phyloP scores from a whole-genome alignment of 2,329 filamentous ascomycete species.

The Aspergillus sp. region DNA sequence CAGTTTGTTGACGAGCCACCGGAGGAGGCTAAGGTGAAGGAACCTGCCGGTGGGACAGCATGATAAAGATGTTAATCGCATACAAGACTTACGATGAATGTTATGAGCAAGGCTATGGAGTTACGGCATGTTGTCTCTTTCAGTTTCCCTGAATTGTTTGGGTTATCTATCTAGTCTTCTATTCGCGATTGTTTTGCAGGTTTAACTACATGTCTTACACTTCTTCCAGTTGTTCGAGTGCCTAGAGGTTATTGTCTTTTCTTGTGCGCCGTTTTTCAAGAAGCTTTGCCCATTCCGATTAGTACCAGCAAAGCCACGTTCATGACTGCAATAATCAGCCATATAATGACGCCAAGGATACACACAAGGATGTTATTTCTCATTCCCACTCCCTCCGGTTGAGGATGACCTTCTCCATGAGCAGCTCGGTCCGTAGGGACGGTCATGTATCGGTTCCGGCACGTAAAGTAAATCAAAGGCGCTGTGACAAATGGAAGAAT shows the following conservation, averaged over 20 bases:
- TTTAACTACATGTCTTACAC: background rate
- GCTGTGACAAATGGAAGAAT: slow-evolving; percentile 77
- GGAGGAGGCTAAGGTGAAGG: slow-evolving; percentile 69
- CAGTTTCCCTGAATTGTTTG: background rate
- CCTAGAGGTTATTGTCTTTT: background rate
- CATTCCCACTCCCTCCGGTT: slow-evolving; percentile 51
- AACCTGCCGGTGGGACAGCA: slow-evolving; percentile 53
- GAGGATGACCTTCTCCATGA: slow-evolving; percentile 22
- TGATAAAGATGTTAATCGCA: slow-evolving; percentile 7
- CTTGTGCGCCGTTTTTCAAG: background rate
- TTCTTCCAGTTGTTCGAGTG: background rate
- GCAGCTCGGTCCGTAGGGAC: slow-evolving; percentile 45
- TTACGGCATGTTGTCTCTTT: background rate
- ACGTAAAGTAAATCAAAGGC: slow-evolving; percentile 80
- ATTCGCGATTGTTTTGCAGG: background rate
- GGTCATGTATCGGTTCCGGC: slow-evolving; percentile 71
- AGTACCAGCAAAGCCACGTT: slow-evolving; percentile 71
- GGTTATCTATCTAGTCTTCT: background rate
- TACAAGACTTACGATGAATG: background rate
- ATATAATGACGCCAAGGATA: slow-evolving; percentile 55
- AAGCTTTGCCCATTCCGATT: slow-evolving; percentile 48
- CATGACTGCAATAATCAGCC: slow-evolving; percentile 69
- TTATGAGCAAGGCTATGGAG: background rate
- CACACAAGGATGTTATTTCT: slow-evolving; percentile 63
- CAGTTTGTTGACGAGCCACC: slow-evolving; percentile 92